Conservation (phyloP, 768 basidiomycete genomes). For the Phallus indusiatus region DNA sequence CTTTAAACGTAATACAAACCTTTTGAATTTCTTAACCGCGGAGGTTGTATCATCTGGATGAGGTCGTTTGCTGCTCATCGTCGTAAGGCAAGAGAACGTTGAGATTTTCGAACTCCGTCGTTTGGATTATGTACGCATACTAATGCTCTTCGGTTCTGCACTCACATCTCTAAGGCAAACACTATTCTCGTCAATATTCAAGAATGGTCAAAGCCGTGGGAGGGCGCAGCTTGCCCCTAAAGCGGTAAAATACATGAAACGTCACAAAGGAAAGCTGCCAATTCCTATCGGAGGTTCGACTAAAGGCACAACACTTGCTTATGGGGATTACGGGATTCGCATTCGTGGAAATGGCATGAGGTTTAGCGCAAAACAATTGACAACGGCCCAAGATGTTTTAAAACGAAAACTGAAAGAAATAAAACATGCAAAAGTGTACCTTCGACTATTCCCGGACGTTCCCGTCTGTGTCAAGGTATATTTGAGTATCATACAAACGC, state of each 20-base stretch:
- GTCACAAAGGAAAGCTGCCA: slow-evolving; percentile 84
- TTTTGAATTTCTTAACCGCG: slow-evolving; percentile 30
- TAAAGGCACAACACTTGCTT: slow-evolving; percentile 86
- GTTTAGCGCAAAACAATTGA: slow-evolving; percentile 83
- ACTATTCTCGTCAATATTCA: background rate
- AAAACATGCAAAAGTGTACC: slow-evolving; percentile 78
- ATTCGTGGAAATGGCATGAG: slow-evolving; percentile 76
- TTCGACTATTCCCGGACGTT: slow-evolving; percentile 93
- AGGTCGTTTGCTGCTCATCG: slow-evolving; percentile 9
- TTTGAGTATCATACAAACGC: background rate
- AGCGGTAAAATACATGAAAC: slow-evolving; percentile 73
- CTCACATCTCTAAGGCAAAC: slow-evolving; percentile 7
- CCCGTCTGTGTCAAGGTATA: slow-evolving; percentile 93
- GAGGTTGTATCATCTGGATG: slow-evolving; percentile 6
- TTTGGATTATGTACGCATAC: background rate
- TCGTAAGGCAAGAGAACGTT: background rate
- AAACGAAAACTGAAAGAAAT: slow-evolving; percentile 82
- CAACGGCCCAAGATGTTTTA: slow-evolving; percentile 78
- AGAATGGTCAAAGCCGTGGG: slow-evolving; percentile 1
- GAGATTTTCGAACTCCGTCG: background rate
- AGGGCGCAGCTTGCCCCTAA: slow-evolving; percentile 72
- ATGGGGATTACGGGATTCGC: slow-evolving; percentile 87
- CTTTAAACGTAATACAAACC: slow-evolving; percentile 31
- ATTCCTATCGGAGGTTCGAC: slow-evolving; percentile 85
- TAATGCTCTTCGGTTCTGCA: slow-evolving; percentile 7